Evolutionary conservation across 805 yeast genomes (phyloP), one percentile per base, ranked within the genome.

Genomic region (Debaryomyces castellii): DNA sequence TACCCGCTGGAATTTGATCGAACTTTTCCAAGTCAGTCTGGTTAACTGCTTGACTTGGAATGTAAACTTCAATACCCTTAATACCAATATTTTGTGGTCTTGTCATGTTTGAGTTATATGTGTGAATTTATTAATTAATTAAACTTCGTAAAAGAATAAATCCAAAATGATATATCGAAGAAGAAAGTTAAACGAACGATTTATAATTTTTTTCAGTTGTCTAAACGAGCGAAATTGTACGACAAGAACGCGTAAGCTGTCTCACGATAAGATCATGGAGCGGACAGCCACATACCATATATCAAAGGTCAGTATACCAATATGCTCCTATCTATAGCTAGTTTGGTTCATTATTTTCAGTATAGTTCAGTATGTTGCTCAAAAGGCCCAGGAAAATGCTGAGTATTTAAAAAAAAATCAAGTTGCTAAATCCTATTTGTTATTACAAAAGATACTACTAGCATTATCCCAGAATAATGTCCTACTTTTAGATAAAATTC

Each of bases 1-100:
- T 94, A 49, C 99, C 99, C 45, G 87, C 74, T 18, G 98, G 81
- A 50, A 92, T 91, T 46, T 87, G 88, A 65, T 91, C 96, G 59
- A 73, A 82, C 53, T 77, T 72, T 69, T 94, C 99, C 55, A 94
- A 75, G 45, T 89, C 98, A 40, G 83, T 73, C 74, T 94, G 98
- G 76, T 80, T 85, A 50, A 94, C 97, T 57, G 64, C 64, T 48
- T 60, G 60, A 24, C 57, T 74, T 39, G 99, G 98, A 62, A 90
- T 76, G 73, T 94, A 94, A 49, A 90, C 76, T 72, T 94, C 97
- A 57, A 94, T 81, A 68, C 95, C 99, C 67, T 92, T 92, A 72
- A 94, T 94, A 74, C 99, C 99, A 59, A 94, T 80, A 77, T 92
- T 92, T 47, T 55, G 57, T n/a, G 64, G 63, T 51, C 54, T 55